Base-by-base conservation (phyloP, 768 basidiomycete species). In the Sporobolomyces roseus region DNA sequence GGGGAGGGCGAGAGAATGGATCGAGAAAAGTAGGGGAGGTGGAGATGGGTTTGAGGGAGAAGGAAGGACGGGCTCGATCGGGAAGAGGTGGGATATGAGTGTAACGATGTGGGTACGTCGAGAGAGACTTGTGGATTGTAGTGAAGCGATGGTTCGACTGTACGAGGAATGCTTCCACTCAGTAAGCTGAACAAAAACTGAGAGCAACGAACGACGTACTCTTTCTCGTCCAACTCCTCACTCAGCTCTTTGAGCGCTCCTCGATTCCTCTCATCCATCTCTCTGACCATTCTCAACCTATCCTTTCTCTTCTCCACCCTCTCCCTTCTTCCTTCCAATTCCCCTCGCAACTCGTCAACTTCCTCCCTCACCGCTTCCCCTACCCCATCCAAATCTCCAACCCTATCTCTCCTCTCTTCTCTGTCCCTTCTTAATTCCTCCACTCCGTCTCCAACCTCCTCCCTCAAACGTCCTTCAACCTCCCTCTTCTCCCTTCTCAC, bases 1-100 rank as follows among this genome's bases (percentile, higher is more conserved):
- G 2, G 96, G 93, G 14, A 99, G 83, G n/a, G 96, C 90, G 52
- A 91, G 86, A 56, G 84, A 83, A 56, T 93, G 81, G 77, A 99
- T 90, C 17, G 89, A 86, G 78, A 89, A 99, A 33, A 96, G 84
- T n/a, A 98, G 81, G 74, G 56, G 91, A 87, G 7, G 53, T 4
- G 52, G 54, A n/a, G 32, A 25, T 1, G 63, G 52, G 23, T 2
- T 5, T 5, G 61, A 21, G 10, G 46, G 19, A 0, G 89, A 85
- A 17, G 92, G 82, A 16, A 88, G 88, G 53, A 86, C 82, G 23
- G 94, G 86, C 61, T 91, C 89, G 74, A 99, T 94, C 29, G 93
- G 93, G 77, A 87, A 92, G 3, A 89, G 86, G 51, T 85, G 82
- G 0, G 85, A 84, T 36, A 93, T 85, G 75, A 86, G 82, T 36